Evolutionary conservation across 495 filamentous ascomycete species (phyloP).

Genomic region (Neurospora sublineolata): DNA sequence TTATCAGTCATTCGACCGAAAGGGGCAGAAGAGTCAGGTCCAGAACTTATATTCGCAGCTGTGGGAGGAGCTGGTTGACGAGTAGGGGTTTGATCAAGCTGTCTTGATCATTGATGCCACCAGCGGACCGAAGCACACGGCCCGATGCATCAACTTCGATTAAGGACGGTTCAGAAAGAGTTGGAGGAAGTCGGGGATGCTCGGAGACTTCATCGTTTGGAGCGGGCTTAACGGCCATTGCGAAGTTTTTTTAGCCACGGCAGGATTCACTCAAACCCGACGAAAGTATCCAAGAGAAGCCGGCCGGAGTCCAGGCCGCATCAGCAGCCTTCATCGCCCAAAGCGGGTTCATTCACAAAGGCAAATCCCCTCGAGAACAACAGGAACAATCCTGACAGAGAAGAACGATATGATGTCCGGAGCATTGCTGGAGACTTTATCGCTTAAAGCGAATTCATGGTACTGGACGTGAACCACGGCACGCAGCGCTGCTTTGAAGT

Average conservation of each 20-base stretch:
- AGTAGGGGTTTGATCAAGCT: background rate
- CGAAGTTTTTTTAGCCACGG: too few species aligned
- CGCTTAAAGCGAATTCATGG: too few species aligned
- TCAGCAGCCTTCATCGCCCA: too few species aligned
- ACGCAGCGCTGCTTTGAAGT: too few species aligned
- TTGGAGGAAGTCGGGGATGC: background rate
- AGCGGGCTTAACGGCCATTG: background rate
- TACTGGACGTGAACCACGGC: too few species aligned
- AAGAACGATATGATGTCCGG: background rate
- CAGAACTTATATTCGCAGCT: background rate
- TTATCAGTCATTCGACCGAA: background rate
- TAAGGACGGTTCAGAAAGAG: background rate
- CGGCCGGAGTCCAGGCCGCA: too few species aligned
- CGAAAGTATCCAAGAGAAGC: too few species aligned
- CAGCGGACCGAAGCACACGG: background rate
- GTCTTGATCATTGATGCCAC: background rate
- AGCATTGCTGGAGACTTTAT: background rate
- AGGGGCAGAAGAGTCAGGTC: background rate
- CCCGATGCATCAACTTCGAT: background rate
- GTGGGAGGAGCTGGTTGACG: background rate
- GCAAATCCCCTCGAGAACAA: background rate
- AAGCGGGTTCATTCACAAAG: too few species aligned
- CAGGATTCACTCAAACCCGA: too few species aligned
- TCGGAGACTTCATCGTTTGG: background rate
- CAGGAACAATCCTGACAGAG: background rate